Percentiles rank a stretch among this genome's conserved stretches.
phyloP scores from a whole-genome alignment of 2,329 filamentous ascomycete species.

The Daldinia sp. region DNA sequence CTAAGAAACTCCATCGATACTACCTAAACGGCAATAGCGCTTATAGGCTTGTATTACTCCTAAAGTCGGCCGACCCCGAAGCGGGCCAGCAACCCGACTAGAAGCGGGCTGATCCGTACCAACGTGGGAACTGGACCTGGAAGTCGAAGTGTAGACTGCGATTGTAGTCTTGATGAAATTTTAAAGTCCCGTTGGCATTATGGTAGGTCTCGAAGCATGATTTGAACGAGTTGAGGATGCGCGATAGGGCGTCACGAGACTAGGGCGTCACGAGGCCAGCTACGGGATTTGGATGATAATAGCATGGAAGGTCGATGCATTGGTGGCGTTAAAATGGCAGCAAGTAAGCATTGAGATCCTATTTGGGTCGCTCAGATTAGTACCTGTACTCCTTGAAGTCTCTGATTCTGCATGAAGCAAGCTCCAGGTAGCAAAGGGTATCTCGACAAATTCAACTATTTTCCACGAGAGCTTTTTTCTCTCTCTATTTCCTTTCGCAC shows the following conservation, averaged over 20 bases:
- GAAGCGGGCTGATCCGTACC: not conserved
- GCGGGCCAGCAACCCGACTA: slow-evolving; percentile 21
- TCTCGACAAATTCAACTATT: slow-evolving; percentile 26
- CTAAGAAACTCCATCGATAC: slow-evolving; percentile 92
- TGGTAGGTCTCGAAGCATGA: not conserved
- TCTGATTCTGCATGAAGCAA: slow-evolving; percentile 20
- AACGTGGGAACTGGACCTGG: not conserved
- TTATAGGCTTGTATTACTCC: slow-evolving; percentile 83
- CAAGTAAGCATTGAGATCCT: slow-evolving; percentile 28
- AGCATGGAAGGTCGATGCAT: slow-evolving; percentile 23
- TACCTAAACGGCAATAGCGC: slow-evolving; percentile 97
- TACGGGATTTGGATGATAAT: slow-evolving; percentile 6
- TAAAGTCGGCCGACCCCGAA: slow-evolving; percentile 60
- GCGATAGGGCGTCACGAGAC: not conserved
- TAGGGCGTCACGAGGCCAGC: not conserved
- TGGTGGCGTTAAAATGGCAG: slow-evolving; percentile 27
- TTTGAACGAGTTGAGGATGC: not conserved
- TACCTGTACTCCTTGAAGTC: slow-evolving; percentile 10
- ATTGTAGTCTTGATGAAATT: too few species aligned
- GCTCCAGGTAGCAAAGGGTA: slow-evolving; percentile 30
- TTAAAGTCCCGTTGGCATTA: too few species aligned
- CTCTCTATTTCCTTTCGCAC: slow-evolving; percentile 4
- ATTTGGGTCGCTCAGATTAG: slow-evolving; percentile 10
- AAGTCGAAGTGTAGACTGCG: not conserved
- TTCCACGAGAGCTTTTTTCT: not conserved